Base-by-base conservation (phyloP, 805 yeast genomes). In the Myxozyma monticola region DNA sequence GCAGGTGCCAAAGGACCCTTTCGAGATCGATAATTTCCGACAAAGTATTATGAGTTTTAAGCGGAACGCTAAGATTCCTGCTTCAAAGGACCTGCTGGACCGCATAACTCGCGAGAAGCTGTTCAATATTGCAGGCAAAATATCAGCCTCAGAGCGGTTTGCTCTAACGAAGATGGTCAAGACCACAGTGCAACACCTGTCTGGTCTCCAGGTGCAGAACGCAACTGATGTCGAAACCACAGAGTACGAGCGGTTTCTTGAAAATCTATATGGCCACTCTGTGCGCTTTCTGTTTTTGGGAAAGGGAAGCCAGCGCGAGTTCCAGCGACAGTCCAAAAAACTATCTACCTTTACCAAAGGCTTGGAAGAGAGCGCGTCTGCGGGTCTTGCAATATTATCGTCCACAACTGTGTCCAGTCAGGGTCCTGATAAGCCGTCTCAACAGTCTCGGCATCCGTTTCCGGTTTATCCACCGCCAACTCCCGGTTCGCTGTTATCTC, bases 1-100 rank as follows among this genome's bases (percentile, higher is more conserved):
- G 61, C 86, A 74, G 60, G 84, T 74, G 51, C 93, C 81, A 15
- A 85, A 88, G 62, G 98, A 93, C 63, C 91, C 96, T 0, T 82
- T 85, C 62, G 91, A 86, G 54, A 81, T 80, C 44, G 84, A 82
- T 45, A 76, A 76, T 42, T 85, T 91, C 60, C 76, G 81, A 68
- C 66, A 76, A 2, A 78, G 88, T 5, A 76, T 93, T 22, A 79
- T 80, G 1, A 83, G 80, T 51, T 91, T 90, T 65, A 97, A 93
- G 66, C 86, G 81, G 62, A 85, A 82, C 51, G 73, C 75, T 56
- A 76, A 77, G 54, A 62, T 84, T 6, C 75, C 76, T 2, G 71
- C 73, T 51, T 76, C 76, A 4, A 46, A 30, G 21, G 65, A 79
- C 51, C 75, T 74, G 53, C 69, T 85, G 29, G 89, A 85, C 65